A percentile compares a stretch with the other conserved stretches of the same genome.
Evolutionary conservation across 148 eudicot genomes (phyloP).

Genomic region (Fagopyrum homotropicum): DNA sequence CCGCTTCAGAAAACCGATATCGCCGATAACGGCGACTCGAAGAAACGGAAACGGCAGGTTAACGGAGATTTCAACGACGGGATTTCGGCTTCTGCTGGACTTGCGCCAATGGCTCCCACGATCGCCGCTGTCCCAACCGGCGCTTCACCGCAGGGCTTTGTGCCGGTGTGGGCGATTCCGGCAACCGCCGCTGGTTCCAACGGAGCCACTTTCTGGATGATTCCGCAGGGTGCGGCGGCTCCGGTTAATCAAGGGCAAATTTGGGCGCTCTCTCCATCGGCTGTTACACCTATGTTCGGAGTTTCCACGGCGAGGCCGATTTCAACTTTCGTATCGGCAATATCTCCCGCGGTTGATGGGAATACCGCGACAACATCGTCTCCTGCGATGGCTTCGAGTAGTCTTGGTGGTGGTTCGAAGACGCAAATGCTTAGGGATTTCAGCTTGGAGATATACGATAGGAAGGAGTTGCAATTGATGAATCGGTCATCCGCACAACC

Average conservation of each 20-base stretch:
- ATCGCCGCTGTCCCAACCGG: not conserved
- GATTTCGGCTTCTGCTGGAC: conserved; percentile 16
- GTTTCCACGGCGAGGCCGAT: conserved; percentile 19
- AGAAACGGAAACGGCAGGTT: conserved; percentile 17
- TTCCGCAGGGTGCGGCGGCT: conserved; percentile 18
- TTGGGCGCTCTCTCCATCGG: conserved; percentile 25
- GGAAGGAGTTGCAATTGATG: conserved; percentile 30
- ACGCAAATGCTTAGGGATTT: conserved; percentile 27
- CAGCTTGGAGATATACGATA: conserved; percentile 27
- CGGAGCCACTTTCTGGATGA: conserved; percentile 28
- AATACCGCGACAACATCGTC: conserved; percentile 12
- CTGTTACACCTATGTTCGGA: conserved; percentile 16
- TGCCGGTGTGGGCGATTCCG: conserved; percentile 36
- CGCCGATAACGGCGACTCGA: not conserved
- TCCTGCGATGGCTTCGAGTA: conserved; percentile 25
- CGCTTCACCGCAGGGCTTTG: conserved; percentile 18
- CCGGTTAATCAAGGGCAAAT: conserved; percentile 25
- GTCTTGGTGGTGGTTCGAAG: conserved; percentile 5
- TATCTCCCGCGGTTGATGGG: conserved; percentile 8
- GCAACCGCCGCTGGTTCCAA: conserved; percentile 15
- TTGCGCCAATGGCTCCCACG: conserved; percentile 19
- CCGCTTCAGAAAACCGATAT: not conserved
- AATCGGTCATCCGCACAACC: conserved; percentile 16
- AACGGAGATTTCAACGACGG: conserved; percentile 14
- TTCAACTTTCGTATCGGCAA: conserved; percentile 17